Evolutionary conservation across 495 filamentous ascomycete species (phyloP), one percentile per base, ranked within the genome.

Genomic region (Hypomontagnella monticulosa): DNA sequence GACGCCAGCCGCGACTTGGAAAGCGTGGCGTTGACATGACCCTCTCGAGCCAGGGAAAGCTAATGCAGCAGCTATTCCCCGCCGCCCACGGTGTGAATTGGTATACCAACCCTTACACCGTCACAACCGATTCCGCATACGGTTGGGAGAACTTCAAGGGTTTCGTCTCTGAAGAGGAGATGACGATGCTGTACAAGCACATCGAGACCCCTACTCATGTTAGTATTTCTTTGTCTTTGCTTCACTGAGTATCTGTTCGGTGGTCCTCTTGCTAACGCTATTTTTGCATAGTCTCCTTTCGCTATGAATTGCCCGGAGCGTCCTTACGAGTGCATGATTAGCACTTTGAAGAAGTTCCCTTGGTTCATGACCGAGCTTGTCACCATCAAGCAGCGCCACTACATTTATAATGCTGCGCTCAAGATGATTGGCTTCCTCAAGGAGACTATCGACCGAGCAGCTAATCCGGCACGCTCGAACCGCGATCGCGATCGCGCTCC

Each of bases 291-390:
- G 89, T 88, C 87, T 42, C 83, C 83, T 0, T 93, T 87, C 67
- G 80, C 85, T 3, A 76, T 75, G 27, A 84, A 88, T 54, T 89
- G 87, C 57, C 86, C 85, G 4, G 87, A 93, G 75, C 88, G 91
- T 1, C 84, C 87, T 8, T 93, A 86, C 63, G 91, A 95, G 77
- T 88, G 83, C 37, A 81, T 91, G 70, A 90, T 92, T 63, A 90
- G 85, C 63, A 91, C 87, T 0, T 76, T 95, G 49, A 83, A 84
- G 68, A 95, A 93, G 80, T 80, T 89, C 65, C 91, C 91, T 0
- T 95, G 91, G 91, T 83, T 84, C 36, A 80, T 81, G 27, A 75
- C 83, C 0, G 74, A 86, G 23, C 47, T 82, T 59, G 89, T 92
- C 76, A 91, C 86, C 0, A 74, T 93, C 30, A 76, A 78, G 33